Evolutionary conservation across 2,329 filamentous ascomycete genomes (phyloP).

Genomic region (Colletotrichum limetticola): DNA sequence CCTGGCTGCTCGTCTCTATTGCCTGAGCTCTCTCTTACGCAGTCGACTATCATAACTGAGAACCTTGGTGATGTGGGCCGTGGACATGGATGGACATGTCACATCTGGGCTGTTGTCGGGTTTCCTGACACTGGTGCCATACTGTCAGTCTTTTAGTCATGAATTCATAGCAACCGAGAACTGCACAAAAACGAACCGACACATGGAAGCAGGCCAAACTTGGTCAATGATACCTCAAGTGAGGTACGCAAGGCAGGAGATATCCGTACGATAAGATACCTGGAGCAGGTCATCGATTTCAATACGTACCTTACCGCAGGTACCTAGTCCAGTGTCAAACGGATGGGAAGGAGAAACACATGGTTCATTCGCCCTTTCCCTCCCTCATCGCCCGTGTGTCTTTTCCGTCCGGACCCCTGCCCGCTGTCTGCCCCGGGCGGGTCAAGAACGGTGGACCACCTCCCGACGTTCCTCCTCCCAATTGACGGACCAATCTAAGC

Average conservation of each 20-base stretch:
- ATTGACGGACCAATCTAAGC: slow-evolving; percentile 12
- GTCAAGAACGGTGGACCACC: neutral
- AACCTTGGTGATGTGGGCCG: neutral
- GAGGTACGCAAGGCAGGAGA: too few species aligned
- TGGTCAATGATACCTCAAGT: neutral
- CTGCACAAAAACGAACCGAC: neutral
- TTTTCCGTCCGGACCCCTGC: slow-evolving; percentile 1
- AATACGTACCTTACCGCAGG: neutral
- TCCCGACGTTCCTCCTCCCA: neutral
- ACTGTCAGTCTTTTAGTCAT: neutral
- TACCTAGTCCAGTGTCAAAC: neutral
- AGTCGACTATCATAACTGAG: neutral
- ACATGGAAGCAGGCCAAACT: neutral
- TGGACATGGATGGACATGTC: neutral
- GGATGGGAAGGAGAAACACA: neutral
- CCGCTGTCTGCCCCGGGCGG: neutral
- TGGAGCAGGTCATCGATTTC: neutral
- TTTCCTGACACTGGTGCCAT: neutral
- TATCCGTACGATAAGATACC: too few species aligned
- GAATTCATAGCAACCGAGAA: neutral
- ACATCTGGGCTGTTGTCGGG: neutral
- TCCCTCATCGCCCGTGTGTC: neutral
- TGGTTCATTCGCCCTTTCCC: neutral
- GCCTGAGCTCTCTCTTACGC: neutral
- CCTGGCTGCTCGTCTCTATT: neutral